Conservation (phyloP, 179 eudicot genomes). For the Gypsophila paniculata region DNA sequence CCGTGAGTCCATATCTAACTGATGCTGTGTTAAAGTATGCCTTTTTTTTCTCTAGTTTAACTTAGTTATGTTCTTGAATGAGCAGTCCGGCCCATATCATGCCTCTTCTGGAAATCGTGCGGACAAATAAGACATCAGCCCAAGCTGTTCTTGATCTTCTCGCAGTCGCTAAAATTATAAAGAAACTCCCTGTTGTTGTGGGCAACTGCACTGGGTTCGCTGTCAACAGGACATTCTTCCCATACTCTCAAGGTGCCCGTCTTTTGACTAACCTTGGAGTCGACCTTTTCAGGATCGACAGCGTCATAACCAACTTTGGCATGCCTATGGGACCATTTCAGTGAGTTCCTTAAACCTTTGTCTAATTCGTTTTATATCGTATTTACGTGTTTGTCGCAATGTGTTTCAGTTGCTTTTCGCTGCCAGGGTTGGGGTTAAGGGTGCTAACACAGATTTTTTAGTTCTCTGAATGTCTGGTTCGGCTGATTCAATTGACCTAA, state of each 20-base stretch:
- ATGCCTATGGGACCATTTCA: conserved; percentile 92
- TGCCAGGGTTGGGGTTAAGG: neutral
- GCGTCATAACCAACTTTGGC: conserved; percentile 67
- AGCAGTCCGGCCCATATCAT: conserved; percentile 93
- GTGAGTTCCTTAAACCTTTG: conserved; percentile 43
- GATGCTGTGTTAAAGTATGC: neutral
- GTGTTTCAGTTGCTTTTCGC: conserved; percentile 1
- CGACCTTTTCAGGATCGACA: conserved; percentile 76
- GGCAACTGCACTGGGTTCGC: conserved; percentile 97
- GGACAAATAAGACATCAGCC: conserved; percentile 86
- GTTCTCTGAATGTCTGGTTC: neutral
- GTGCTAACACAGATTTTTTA: neutral
- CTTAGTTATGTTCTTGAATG: conserved; percentile 20
- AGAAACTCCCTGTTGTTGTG: conserved; percentile 89
- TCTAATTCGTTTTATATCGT: neutral
- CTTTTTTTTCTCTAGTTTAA: neutral
- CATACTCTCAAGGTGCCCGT: conserved; percentile 72
- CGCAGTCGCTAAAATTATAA: conserved; percentile 70
- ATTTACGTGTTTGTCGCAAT: neutral
- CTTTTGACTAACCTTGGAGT: conserved; percentile 70
- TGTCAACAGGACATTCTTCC: conserved; percentile 87
- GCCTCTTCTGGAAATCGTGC: conserved; percentile 94
- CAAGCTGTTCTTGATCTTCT: conserved; percentile 87
- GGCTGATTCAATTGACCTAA: neutral
- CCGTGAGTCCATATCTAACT: neutral